Evolutionary conservation across 1,139 yeast species (phyloP), one percentile per base, ranked within the genome.

Genomic region (Chernovozyma sophiae-reginae): DNA sequence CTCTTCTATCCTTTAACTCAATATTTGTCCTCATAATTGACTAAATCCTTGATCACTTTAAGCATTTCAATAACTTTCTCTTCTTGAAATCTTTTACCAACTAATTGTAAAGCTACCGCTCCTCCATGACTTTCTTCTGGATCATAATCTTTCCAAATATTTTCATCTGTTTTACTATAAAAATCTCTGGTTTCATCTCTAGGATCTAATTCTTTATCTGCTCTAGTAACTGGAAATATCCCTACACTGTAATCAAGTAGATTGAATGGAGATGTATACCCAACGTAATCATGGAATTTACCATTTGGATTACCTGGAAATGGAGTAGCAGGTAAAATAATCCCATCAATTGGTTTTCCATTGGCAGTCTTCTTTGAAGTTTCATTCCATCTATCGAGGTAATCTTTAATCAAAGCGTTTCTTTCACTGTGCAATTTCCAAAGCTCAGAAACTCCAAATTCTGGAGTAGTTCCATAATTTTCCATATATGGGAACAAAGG

Each of bases 41-140:
- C n/a, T 20, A 28, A 28, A 7, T 53, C 43, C 2, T 50, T 33
- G 14, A 65, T 41, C 8, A 50, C 51, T 41, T 55, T 51, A 45
- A 68, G 59, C 49, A 73, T 52, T 18, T 60, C 65, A 26, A 79
- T 47, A 13, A 74, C 79, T 48, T 75, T 77, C 52, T 82, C 90
- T 47, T 82, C 90, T 47, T 77, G 74, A 36, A 72, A 68, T 37
- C 79, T 65, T 41, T 66, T 67, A 5, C 82, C 77, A 10, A 80
- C 74, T 4, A 82, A 61, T 58, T 82, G 89, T 18, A 81, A 66
- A 16, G 81, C 76, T 7, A 81, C 82, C 1, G 87, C 86, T 47
- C 81, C 76, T 0, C 82, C 81, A 43, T 78, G 73, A 56, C 72
- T 67, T 44, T 74, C 70, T 36, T 62, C 69, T 2, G 85, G 77